phyloP scores from a whole-genome alignment of 2,329 filamentous ascomycete genomes.

The Ilyonectria mors-panacis region DNA sequence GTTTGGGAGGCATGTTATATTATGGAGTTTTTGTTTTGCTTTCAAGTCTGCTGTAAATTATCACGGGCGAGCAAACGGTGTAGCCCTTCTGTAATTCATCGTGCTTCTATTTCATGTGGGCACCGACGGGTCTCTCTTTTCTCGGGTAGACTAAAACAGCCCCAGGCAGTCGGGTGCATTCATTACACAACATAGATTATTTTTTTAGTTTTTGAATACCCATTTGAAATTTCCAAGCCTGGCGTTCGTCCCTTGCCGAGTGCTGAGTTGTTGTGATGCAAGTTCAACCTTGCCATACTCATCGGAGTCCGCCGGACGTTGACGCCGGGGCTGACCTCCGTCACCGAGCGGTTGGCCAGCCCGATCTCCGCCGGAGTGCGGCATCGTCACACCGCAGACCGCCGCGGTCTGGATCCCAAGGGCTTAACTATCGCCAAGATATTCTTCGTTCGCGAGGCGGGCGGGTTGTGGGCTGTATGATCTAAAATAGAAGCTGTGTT shows the following conservation, averaged over 20 bases:
- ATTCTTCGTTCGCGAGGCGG: no score
- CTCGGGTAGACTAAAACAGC: conserved; percentile 4
- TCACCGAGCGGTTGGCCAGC: conserved; percentile 10
- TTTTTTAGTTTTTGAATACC: conserved; percentile 22
- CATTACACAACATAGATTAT: conserved; percentile 17
- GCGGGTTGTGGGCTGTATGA: not conserved
- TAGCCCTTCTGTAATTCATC: not conserved
- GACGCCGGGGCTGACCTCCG: not conserved
- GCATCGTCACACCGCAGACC: not conserved
- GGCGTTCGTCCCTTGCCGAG: not conserved
- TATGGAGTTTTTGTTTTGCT: not conserved
- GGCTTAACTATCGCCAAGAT: not conserved
- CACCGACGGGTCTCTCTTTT: not conserved
- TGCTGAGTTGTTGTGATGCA: not conserved
- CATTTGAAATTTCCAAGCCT: conserved; percentile 12
- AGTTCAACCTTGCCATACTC: not conserved
- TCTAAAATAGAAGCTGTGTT: not conserved
- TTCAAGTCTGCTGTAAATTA: conserved; percentile 3
- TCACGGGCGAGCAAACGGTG: conserved; percentile 13
- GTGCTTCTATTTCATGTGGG: not conserved
- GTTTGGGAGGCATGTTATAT: no score
- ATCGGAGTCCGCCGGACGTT: conserved; percentile 2
- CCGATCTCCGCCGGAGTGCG: conserved; percentile 27
- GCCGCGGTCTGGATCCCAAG: not conserved
- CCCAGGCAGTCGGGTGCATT: conserved; percentile 1